phyloP scores from a whole-genome alignment of 208 protist genomes.

The Leishmania gerbilli region DNA sequence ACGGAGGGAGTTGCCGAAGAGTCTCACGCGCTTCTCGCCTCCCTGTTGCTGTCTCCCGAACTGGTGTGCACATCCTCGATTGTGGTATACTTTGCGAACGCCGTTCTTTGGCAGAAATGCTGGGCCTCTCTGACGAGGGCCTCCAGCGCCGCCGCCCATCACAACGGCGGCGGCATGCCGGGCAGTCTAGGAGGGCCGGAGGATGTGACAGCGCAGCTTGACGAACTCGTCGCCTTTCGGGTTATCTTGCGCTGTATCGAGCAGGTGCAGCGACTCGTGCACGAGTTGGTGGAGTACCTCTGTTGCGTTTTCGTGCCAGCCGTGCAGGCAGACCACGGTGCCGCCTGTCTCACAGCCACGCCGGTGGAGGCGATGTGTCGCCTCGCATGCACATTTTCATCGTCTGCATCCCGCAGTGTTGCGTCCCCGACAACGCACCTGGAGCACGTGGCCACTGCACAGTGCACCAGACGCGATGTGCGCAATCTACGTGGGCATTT shows the following conservation, averaged over 20 bases:
- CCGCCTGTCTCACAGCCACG: slow-evolving; percentile 7
- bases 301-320: slow-evolving; percentile 20
- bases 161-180: neutral
- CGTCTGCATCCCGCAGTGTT: neutral
- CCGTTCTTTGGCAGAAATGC: slow-evolving; percentile 4
- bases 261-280: slow-evolving; percentile 12
- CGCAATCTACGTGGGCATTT: neutral
- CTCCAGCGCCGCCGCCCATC: neutral
- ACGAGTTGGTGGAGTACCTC: slow-evolving; percentile 16
- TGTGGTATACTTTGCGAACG: neutral
- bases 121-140: neutral
- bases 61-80: slow-evolving; percentile 2
- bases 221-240: slow-evolving; percentile 21
- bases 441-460: neutral
- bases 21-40: slow-evolving; percentile 4
- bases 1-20: neutral
- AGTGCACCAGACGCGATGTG: neutral
- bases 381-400: neutral
- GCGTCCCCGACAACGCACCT: neutral
- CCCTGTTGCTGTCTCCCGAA: slow-evolving; percentile 8
- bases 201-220: slow-evolving; percentile 2
- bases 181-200: neutral
- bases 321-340: neutral
- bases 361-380: slow-evolving; percentile 17
- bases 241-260: slow-evolving; percentile 5